Base-by-base conservation (phyloP, 352 stramenopile genomes). In the Ophiocytium majus region DNA sequence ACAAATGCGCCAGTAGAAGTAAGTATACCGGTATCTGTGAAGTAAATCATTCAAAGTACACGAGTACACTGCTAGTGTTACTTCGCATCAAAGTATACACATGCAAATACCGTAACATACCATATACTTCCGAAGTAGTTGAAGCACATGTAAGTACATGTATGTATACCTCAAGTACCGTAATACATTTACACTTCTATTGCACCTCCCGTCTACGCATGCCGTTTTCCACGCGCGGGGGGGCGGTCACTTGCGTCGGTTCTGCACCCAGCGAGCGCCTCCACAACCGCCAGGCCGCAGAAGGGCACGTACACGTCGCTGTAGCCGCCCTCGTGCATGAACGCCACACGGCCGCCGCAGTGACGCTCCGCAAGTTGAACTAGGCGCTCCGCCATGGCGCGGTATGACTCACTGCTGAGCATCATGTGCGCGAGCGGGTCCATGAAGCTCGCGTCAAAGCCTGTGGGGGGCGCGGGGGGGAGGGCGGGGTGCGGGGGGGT, bases 301-400 rank as follows among this genome's bases (percentile, higher is more conserved):
- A 96, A 97, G 0, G 93, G 94, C n/a, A 97, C 94, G 76, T 96
- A 96, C 50, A 91, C 92, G 84, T 96, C 92, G 34, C 91, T 95
- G 83, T 96, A 96, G 19, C 85, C 85, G 31, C 85, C 81, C 74
- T 95, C 93, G 43, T 95, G 92, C 0, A 90, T 89, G 81, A 94
- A 94, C 28, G 94, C 92, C 79, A 94, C 90, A 37, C 90, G 88
- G 5, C 92, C 92, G 0, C 79, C 32, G 57, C 92, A 95, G 28
- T 91, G 33, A 28, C 89, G 35, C 0, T 87, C 85, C 0, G 93
- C 92, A 0, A 86, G 83, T 0, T 83, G 37, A 28, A 94, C 82
- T 36, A 97, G 86, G 82, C 90, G 84, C 33, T 79, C 88, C 23
- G 92, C 89, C 90, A 97, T 95, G 34, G 86, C 89, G 1, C 91